Conservation (phyloP, 768 basidiomycete genomes). For the Pulveroboletus ravenelii region DNA sequence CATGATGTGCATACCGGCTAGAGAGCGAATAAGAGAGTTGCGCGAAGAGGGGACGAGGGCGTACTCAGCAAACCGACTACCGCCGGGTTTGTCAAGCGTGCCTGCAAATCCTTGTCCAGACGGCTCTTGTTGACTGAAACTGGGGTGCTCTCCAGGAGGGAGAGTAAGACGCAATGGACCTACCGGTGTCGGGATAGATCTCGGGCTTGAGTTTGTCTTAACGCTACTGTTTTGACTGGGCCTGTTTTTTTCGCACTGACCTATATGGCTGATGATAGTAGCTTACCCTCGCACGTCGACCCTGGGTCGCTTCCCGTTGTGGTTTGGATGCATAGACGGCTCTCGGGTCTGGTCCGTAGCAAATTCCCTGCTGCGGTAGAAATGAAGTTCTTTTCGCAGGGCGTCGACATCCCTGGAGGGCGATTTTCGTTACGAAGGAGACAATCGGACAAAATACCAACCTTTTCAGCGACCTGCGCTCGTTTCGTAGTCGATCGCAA, state of each 20-base stretch:
- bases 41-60: constrained; percentile 12
- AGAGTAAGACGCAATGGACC: constrained; percentile 67
- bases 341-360: constrained; percentile 22
- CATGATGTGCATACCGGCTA: constrained; percentile 68
- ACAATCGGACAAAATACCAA: constrained; percentile 20
- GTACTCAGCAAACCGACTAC: constrained; percentile 49
- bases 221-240: constrained; percentile 18
- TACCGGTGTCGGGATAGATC: constrained; percentile 48
- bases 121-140: constrained; percentile 29
- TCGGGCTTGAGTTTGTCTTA: constrained; percentile 55
- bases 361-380: constrained; percentile 37
- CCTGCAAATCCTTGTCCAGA: constrained; percentile 11
- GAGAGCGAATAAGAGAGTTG: constrained; percentile 6
- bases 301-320: constrained; percentile 65
- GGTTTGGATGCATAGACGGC: constrained; percentile 41
- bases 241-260: not conserved
- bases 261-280: not conserved
- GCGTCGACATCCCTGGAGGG: constrained; percentile 44
- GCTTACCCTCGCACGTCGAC: constrained; percentile 41
- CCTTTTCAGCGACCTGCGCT: constrained; percentile 52
- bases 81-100: constrained; percentile 39
- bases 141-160: constrained; percentile 49
- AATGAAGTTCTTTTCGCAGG: constrained; percentile 46
- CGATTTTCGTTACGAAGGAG: constrained; percentile 6
- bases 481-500: constrained; percentile 32